phyloP scores from a whole-genome alignment of 352 stramenopile species.

The Pythium insidiosum region DNA sequence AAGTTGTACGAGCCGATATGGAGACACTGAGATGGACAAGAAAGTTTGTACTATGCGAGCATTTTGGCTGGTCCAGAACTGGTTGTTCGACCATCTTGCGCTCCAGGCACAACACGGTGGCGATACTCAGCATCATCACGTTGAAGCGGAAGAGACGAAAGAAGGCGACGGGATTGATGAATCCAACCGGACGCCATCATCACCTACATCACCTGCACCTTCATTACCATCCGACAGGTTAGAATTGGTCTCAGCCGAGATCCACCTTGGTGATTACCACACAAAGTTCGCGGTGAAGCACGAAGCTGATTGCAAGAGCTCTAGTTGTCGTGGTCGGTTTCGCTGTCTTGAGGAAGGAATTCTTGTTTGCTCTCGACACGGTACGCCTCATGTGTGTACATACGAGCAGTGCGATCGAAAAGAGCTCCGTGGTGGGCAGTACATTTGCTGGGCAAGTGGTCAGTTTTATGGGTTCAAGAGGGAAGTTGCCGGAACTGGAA shows the following conservation, averaged over 20 bases:
- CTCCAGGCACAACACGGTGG: constrained; percentile 23
- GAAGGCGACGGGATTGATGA: constrained; percentile 16
- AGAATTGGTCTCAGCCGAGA: constrained; percentile 34
- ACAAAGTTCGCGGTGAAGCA: constrained; percentile 48
- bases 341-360: constrained; percentile 73
- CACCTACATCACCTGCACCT: too few species aligned
- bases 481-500: constrained; percentile 53
- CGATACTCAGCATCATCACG: constrained; percentile 1
- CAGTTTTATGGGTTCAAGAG: constrained; percentile 53
- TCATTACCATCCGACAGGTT: constrained; percentile 12
- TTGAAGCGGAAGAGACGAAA: constrained; percentile 10
- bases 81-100: constrained; percentile 66
- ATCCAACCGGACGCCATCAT: too few species aligned
- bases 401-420: constrained; percentile 66
- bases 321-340: constrained; percentile 28
- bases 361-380: constrained; percentile 56
- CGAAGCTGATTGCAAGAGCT: constrained; percentile 25
- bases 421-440: constrained; percentile 36
- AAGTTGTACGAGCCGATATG: constrained; percentile 50
- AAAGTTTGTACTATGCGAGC: constrained; percentile 64
- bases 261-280: constrained; percentile 49
- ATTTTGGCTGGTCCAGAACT: constrained; percentile 75
- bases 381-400: constrained; percentile 64
- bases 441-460: constrained; percentile 64
- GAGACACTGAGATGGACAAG: constrained; percentile 47